phyloP scores from a whole-genome alignment of 2,329 filamentous ascomycete species.

The Fusarium goolgardi region DNA sequence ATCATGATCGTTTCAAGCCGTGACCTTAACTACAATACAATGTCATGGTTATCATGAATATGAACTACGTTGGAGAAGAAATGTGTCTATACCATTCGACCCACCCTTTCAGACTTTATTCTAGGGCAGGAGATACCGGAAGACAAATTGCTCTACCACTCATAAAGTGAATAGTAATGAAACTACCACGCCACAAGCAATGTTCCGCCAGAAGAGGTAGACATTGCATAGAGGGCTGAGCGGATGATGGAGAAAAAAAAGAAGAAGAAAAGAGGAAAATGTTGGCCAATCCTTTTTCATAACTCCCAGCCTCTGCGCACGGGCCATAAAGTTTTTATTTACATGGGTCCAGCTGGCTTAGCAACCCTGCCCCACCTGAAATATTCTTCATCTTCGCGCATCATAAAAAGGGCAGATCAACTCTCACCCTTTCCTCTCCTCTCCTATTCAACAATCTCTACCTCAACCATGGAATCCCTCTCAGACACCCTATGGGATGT shows the following conservation, averaged over 20 bases:
- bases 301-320: conserved; percentile 26
- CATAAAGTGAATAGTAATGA: conserved; percentile 60
- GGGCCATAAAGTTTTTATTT: conserved; percentile 36
- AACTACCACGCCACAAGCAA: conserved; percentile 60
- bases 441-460: conserved; percentile 35
- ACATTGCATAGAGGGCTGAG: conserved; percentile 50
- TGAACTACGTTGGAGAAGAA: conserved; percentile 28
- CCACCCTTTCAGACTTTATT: conserved; percentile 81
- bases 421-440: conserved; percentile 19
- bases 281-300: conserved; percentile 32
- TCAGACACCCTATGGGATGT: conserved; percentile 82
- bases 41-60: conserved; percentile 11
- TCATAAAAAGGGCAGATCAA: conserved; percentile 29
- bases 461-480: conserved; percentile 74
- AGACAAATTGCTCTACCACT: conserved; percentile 73
- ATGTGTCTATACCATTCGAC: conserved; percentile 84
- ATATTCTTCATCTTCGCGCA: conserved; percentile 34
- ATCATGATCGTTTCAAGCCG: background rate
- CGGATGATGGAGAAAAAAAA: conserved; percentile 42
- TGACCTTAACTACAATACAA: background rate
- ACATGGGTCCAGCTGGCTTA: conserved; percentile 8
- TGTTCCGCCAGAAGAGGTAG: conserved; percentile 45
- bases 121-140: conserved; percentile 91
- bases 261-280: conserved; percentile 48
- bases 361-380: conserved; percentile 42